These are phyloP conservation scores for Pythium utonaiense DNA, from an alignment of 352 stramenopile genomes.

Conservation along the genomic window DNA sequence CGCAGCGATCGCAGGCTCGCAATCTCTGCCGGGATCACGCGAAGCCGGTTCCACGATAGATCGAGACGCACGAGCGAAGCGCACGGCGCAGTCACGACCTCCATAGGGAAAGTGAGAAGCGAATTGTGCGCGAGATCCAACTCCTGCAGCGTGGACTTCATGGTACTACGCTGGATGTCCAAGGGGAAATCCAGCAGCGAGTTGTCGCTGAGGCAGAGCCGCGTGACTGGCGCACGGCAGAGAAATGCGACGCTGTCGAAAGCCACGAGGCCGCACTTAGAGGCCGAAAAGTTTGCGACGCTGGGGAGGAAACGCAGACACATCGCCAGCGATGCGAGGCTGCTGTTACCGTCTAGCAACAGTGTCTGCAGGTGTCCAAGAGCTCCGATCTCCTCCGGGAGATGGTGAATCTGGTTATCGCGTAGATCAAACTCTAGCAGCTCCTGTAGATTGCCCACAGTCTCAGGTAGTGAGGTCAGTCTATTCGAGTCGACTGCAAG, in stretches of 20 bases:
- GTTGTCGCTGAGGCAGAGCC: conserved; percentile 40
- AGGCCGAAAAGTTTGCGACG: conserved; percentile 32
- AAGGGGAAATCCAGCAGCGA: conserved; percentile 39
- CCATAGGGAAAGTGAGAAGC: conserved; percentile 35
- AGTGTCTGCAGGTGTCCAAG: conserved; percentile 13
- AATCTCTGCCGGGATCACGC: conserved; percentile 37
- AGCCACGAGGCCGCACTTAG: conserved; percentile 35
- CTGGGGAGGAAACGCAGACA: conserved; percentile 35
- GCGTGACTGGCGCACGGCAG: conserved; percentile 35
- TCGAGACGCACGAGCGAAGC: conserved; percentile 34
- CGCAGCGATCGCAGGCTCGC: conserved; percentile 32
- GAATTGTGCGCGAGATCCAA: conserved; percentile 36
- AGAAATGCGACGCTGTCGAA: conserved; percentile 49
- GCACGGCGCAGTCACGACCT: conserved; percentile 33
- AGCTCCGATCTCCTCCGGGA: conserved; percentile 39
- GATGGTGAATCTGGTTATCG: conserved; percentile 39
- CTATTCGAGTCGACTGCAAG: conserved; percentile 41
- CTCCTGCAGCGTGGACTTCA: conserved; percentile 48
- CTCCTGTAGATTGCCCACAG: conserved; percentile 34
- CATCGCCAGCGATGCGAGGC: conserved; percentile 31
- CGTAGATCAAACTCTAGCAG: conserved; percentile 37
- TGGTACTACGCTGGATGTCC: conserved; percentile 28
- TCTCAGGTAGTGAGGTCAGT: conserved; percentile 36
- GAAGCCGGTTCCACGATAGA: conserved; percentile 46
- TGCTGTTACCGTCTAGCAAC: conserved; percentile 40